Conservation (phyloP, 805 yeast species). For the Saturnispora hagleri region DNA sequence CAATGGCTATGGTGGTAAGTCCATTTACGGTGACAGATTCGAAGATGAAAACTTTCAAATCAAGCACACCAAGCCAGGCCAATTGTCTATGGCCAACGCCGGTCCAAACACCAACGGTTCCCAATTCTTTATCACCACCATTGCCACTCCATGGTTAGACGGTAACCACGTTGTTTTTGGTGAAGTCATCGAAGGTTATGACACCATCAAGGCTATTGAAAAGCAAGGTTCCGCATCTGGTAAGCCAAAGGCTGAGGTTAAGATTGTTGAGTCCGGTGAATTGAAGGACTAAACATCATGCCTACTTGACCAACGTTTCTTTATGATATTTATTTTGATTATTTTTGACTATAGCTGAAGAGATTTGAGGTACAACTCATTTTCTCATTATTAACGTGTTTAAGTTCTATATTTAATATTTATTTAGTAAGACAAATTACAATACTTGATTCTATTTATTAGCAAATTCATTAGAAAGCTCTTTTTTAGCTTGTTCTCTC, state of each 20-base stretch:
- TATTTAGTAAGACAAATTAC: not conserved
- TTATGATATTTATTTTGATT: not conserved
- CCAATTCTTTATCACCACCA: slow-evolving; percentile 93
- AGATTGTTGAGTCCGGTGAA: slow-evolving; percentile 51
- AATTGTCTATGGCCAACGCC: slow-evolving; percentile 94
- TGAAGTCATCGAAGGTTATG: slow-evolving; percentile 78
- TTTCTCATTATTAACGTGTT: slow-evolving; percentile 8
- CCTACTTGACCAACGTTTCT: not conserved
- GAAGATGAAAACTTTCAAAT: slow-evolving; percentile 66
- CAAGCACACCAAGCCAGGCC: slow-evolving; percentile 72
- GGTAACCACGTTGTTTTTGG: slow-evolving; percentile 96
- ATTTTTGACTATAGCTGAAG: not conserved
- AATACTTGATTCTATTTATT: not conserved
- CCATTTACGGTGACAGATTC: slow-evolving; percentile 72
- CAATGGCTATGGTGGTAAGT: slow-evolving; percentile 89
- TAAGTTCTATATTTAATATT: not conserved
- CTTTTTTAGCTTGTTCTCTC: slow-evolving; percentile 13
- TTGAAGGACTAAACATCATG: slow-evolving; percentile 22
- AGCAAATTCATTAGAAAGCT: not conserved
- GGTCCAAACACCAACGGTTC: slow-evolving; percentile 98
- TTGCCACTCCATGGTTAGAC: slow-evolving; percentile 79
- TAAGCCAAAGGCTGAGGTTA: slow-evolving; percentile 37
- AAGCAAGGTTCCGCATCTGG: slow-evolving; percentile 43
- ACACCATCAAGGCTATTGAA: slow-evolving; percentile 81
- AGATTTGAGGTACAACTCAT: not conserved